Evolutionary conservation across 768 basidiomycete species (phyloP).

Genomic region (Paxillus ammoniavirescens): DNA sequence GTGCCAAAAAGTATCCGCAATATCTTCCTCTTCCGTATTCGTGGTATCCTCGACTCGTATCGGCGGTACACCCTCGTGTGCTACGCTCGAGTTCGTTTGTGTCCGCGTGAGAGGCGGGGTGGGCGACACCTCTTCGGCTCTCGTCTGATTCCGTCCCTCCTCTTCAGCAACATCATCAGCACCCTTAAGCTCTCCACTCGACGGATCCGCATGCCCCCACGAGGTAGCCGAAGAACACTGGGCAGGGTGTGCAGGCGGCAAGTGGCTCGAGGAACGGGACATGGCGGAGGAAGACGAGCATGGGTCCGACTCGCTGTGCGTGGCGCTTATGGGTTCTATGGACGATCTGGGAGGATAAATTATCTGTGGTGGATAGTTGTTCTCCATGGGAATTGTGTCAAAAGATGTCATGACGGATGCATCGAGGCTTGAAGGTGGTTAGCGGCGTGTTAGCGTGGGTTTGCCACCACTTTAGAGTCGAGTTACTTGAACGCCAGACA

Average conservation of each 20-base stretch:
- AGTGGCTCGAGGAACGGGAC: slow-evolving; percentile 17
- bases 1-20: slow-evolving; percentile 25
- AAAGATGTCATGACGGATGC: slow-evolving; percentile 27
- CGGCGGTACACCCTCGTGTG: not conserved
- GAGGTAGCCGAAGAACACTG: slow-evolving; percentile 28
- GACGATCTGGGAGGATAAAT: not conserved
- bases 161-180: slow-evolving; percentile 4
- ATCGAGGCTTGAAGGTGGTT: slow-evolving; percentile 10
- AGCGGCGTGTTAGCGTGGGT: not conserved
- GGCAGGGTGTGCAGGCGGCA: not conserved
- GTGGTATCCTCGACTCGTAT: not conserved
- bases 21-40: slow-evolving; percentile 21
- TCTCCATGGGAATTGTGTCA: slow-evolving; percentile 22
- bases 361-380: slow-evolving; percentile 8
- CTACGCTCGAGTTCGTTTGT: slow-evolving; percentile 16
- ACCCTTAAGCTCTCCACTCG: not conserved
- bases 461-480: not conserved
- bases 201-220: slow-evolving; percentile 22
- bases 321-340: not conserved
- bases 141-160: not conserved
- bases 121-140: slow-evolving; percentile 24
- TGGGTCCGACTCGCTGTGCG: not conserved
- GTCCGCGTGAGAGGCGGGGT: slow-evolving; percentile 32
- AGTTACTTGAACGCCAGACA: not conserved
- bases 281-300: slow-evolving; percentile 7